Evolutionary conservation across 1,284 basidiomycete genomes (phyloP).

Genomic region (Melampsora larici-populina): DNA sequence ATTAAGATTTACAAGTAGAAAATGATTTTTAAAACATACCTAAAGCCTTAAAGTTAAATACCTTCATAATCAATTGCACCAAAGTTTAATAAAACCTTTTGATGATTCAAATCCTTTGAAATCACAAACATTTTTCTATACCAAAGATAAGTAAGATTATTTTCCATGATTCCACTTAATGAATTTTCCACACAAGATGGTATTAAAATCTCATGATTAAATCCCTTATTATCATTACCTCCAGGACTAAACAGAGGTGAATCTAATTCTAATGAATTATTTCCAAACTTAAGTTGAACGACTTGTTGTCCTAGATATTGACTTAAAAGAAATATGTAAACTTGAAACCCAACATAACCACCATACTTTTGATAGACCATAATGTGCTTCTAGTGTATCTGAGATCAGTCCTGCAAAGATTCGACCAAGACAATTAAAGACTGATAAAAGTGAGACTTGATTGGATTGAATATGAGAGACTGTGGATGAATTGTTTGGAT

Average conservation of each 20-base stretch:
- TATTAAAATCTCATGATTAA: slow-evolving; percentile 22
- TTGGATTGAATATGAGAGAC: slow-evolving; percentile 18
- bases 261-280: slow-evolving; percentile 4
- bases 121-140: slow-evolving; percentile 26
- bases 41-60: too few species aligned
- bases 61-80: slow-evolving; percentile 42
- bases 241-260: slow-evolving; percentile 26
- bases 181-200: slow-evolving; percentile 34
- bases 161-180: slow-evolving; percentile 40
- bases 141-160: slow-evolving; percentile 24
- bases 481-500: not conserved
- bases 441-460: slow-evolving; percentile 21
- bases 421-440: slow-evolving; percentile 38
- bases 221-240: not conserved
- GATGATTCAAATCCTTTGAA: not conserved
- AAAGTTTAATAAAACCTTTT: slow-evolving; percentile 33
- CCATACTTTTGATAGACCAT: slow-evolving; percentile 16
- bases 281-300: slow-evolving; percentile 22
- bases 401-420: slow-evolving; percentile 30
- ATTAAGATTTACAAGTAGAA: not conserved
- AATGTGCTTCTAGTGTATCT: slow-evolving; percentile 9
- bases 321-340: slow-evolving; percentile 24
- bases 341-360: slow-evolving; percentile 27
- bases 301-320: slow-evolving; percentile 4
- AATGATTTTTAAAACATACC: too few species aligned